A percentile compares a stretch with the other conserved stretches of the same genome.
Conservation (phyloP, 345 rosid genomes). For the Salix purpurea region DNA sequence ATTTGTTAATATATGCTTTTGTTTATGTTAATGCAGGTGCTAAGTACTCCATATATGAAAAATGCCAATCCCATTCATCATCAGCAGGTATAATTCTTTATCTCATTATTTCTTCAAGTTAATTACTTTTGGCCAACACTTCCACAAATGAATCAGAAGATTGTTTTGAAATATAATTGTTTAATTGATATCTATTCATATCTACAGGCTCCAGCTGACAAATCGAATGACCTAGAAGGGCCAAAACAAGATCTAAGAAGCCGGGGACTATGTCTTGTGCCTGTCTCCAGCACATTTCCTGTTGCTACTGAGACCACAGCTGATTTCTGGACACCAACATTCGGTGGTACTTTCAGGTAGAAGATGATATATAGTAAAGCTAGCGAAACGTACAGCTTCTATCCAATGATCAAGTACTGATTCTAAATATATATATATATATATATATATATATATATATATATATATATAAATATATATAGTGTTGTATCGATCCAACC, state of each 20-base stretch:
- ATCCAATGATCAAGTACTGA: not conserved
- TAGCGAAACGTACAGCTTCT: not conserved
- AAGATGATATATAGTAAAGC: not conserved
- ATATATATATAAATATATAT: not conserved
- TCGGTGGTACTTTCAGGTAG: constrained; percentile 30
- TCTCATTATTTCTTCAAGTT: not conserved
- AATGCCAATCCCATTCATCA: constrained; percentile 20
- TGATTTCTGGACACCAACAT: constrained; percentile 34
- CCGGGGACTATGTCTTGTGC: constrained; percentile 30
- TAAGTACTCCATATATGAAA: constrained; percentile 27
- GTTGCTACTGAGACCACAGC: constrained; percentile 25
- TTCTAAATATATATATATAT: not conserved
- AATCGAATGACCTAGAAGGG: constrained; percentile 5
- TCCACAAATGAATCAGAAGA: not conserved
- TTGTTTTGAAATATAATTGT: not conserved
- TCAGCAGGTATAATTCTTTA: constrained; percentile 9
- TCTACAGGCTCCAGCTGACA: constrained; percentile 1
- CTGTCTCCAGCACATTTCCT: constrained; percentile 29
- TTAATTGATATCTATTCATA: not conserved
- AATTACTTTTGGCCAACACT: not conserved
- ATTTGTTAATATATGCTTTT: not conserved
- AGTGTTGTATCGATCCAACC: not conserved
- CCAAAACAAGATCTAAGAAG: constrained; percentile 22
- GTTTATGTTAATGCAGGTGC: constrained; percentile 12
- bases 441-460: too few relatives aligned